phyloP scores from a whole-genome alignment of 257 asterid genomes.

The Fraxinus pennsylvanica region DNA sequence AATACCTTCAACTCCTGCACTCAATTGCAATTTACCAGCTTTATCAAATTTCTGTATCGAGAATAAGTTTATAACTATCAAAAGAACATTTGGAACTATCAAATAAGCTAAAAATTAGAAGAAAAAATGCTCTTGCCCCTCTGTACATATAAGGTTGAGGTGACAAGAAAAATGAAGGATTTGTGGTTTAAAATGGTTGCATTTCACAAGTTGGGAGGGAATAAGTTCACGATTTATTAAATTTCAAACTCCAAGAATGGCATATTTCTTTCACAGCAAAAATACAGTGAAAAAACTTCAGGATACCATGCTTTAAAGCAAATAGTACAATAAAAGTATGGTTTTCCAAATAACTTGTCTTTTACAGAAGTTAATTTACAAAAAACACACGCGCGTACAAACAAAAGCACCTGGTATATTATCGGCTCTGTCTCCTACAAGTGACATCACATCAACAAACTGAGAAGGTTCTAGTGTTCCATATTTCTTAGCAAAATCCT shows the following conservation, averaged over 20 bases:
- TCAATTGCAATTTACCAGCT: constrained; percentile 20
- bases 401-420: constrained; percentile 78
- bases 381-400: neutral
- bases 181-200: neutral
- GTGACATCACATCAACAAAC: constrained; percentile 90
- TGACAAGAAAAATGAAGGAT: neutral
- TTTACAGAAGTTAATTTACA: neutral
- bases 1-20: constrained; percentile 92
- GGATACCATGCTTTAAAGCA: neutral
- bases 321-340: neutral
- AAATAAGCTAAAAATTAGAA: neutral
- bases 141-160: neutral
- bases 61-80: neutral
- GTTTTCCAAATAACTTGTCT: neutral
- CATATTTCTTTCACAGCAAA: neutral
- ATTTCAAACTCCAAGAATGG: neutral
- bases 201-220: neutral
- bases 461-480: constrained; percentile 84
- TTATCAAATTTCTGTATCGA: constrained; percentile 19
- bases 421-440: constrained; percentile 87
- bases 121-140: neutral
- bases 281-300: neutral
- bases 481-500: constrained; percentile 80
- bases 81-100: constrained; percentile 13
- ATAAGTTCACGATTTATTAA: neutral